These are phyloP conservation scores for Agaricus sinodeliciosus DNA, from an alignment of 768 basidiomycete genomes.

Conservation along the genomic window DNA sequence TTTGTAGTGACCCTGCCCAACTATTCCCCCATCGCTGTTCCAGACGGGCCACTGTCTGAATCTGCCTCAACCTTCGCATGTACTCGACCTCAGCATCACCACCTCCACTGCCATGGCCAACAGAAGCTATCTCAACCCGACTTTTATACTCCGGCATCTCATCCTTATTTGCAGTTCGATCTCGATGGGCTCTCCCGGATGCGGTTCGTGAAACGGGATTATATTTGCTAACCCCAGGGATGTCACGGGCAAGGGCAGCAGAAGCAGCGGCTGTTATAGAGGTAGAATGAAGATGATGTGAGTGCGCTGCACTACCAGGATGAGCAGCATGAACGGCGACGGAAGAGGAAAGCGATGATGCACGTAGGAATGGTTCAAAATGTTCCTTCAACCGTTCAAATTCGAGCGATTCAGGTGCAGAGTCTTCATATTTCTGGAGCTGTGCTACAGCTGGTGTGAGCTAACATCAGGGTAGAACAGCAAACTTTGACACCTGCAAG, in stretches of 20 bases:
- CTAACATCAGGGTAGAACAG: conserved; percentile 2
- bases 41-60: conserved; percentile 58
- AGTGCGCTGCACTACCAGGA: conserved; percentile 45
- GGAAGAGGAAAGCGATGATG: conserved; percentile 69
- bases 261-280: conserved; percentile 88
- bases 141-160: conserved; percentile 75
- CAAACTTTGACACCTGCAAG: conserved; percentile 62
- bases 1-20: conserved; percentile 64
- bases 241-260: conserved; percentile 82
- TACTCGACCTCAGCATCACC: conserved; percentile 68
- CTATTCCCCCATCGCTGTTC: conserved; percentile 80
- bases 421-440: conserved; percentile 85
- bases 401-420: conserved; percentile 77
- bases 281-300: conserved; percentile 71
- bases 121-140: conserved; percentile 56
- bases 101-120: conserved; percentile 50
- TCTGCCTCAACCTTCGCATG: conserved; percentile 54
- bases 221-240: conserved; percentile 76
- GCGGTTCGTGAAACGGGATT: conserved; percentile 50
- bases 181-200: conserved; percentile 44
- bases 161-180: conserved; percentile 63
- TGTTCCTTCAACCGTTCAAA: conserved; percentile 95
- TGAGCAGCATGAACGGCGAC: conserved; percentile 35
- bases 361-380: conserved; percentile 91
- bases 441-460: conserved; percentile 53